Conservation (phyloP, 441 rosid species). For the Dalechampia spathulata region DNA sequence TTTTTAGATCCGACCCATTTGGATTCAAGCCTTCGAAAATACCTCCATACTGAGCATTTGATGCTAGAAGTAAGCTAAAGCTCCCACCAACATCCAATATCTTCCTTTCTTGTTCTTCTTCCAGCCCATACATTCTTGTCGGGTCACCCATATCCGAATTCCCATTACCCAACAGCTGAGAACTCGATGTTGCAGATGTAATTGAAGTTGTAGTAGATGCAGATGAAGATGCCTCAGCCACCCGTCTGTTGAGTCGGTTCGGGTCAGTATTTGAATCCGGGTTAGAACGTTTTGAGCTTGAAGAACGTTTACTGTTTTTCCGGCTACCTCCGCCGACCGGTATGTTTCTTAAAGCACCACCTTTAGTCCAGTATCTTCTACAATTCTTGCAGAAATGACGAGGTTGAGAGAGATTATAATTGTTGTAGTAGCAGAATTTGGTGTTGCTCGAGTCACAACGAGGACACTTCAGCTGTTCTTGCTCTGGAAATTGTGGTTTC, state of each 20-base stretch:
- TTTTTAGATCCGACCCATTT: slow-evolving; percentile 35
- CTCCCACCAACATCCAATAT: slow-evolving; percentile 33
- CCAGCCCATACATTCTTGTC: slow-evolving; percentile 34
- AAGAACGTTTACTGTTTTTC: slow-evolving; percentile 48
- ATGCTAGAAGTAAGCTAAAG: slow-evolving; percentile 47
- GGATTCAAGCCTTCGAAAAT: slow-evolving; percentile 40
- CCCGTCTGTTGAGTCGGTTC: slow-evolving; percentile 16
- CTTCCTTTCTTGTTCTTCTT: slow-evolving; percentile 38
- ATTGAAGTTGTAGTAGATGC: slow-evolving; percentile 4
- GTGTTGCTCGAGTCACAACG: slow-evolving; percentile 82
- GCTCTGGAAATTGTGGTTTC: slow-evolving; percentile 67
- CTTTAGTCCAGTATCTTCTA: slow-evolving; percentile 91
- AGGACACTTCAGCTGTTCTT: slow-evolving; percentile 74
- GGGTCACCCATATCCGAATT: slow-evolving; percentile 31
- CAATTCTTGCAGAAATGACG: slow-evolving; percentile 86
- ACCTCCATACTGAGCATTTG: slow-evolving; percentile 36
- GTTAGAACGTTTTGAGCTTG: slow-evolving; percentile 29
- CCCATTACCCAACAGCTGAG: slow-evolving; percentile 5
- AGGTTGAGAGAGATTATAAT: slow-evolving; percentile 89
- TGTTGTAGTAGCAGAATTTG: slow-evolving; percentile 93
- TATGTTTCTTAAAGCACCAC: slow-evolving; percentile 80
- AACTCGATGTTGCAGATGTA: no score
- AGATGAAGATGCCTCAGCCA: slow-evolving; percentile 13
- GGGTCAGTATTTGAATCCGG: slow-evolving; percentile 24
- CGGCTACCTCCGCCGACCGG: slow-evolving; percentile 87